Conservation (phyloP, 108 stramenopile genomes). For the Phaeodactylum tricornutum region DNA sequence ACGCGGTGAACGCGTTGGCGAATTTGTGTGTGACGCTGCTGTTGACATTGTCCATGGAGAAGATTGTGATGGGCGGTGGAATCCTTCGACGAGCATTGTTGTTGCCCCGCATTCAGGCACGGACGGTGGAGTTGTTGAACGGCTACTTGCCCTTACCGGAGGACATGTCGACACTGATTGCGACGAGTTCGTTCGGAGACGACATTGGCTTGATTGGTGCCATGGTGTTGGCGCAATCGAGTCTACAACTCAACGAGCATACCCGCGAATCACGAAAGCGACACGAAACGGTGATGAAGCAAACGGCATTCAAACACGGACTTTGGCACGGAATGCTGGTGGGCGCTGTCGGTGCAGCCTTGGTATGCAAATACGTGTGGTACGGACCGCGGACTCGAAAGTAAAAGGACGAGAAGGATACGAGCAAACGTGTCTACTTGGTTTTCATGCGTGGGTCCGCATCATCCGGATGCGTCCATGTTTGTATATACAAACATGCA, state of each 20-base stretch:
- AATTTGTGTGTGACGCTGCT: conserved; percentile 81
- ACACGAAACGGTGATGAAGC: conserved; percentile 3
- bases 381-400: not conserved
- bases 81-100: conserved; percentile 74
- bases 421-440: not conserved
- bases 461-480: not conserved
- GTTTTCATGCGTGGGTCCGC: not conserved
- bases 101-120: conserved; percentile 47
- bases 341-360: conserved; percentile 4
- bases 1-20: conserved; percentile 87
- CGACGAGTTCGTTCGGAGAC: conserved; percentile 20
- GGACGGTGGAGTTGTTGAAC: conserved; percentile 65
- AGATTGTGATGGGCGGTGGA: conserved; percentile 91
- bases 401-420: not conserved
- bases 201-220: conserved; percentile 72
- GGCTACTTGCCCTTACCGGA: conserved; percentile 75
- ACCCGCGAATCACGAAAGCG: not conserved
- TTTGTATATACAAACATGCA: not conserved
- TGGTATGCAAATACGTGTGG: conserved; percentile 3
- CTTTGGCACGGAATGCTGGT: conserved; percentile 10
- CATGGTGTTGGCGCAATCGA: conserved; percentile 57
- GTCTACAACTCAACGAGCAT: conserved; percentile 14
- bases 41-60: conserved; percentile 70
- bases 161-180: conserved; percentile 30
- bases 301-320: conserved; percentile 5